phyloP scores from a whole-genome alignment of 2,329 filamentous ascomycete genomes.

The Dothideomycetes sp. region DNA sequence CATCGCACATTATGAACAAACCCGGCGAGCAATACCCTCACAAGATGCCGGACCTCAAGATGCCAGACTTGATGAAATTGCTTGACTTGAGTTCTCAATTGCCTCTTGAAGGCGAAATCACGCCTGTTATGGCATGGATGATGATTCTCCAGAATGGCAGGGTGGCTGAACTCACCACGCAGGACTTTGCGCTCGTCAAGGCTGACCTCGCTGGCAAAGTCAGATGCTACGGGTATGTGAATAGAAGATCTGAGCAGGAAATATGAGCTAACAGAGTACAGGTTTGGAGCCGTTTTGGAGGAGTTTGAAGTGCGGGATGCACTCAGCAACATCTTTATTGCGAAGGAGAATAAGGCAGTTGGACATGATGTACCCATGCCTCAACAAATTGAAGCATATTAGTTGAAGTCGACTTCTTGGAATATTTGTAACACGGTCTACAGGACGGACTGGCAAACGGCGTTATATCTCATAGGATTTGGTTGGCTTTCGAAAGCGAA shows the following conservation, averaged over 20 bases:
- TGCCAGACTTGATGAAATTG: slow-evolving; percentile 68
- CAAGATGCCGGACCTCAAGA: slow-evolving; percentile 71
- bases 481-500: too few species aligned
- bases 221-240: slow-evolving; percentile 78
- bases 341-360: slow-evolving; percentile 34
- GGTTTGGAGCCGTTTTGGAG: slow-evolving; percentile 60
- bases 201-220: slow-evolving; percentile 71
- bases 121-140: slow-evolving; percentile 90
- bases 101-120: slow-evolving; percentile 73
- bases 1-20: slow-evolving; percentile 48
- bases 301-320: slow-evolving; percentile 71
- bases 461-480: too few species aligned
- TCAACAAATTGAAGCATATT: slow-evolving; percentile 14
- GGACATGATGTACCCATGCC: slow-evolving; percentile 6
- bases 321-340: slow-evolving; percentile 59
- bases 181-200: slow-evolving; percentile 64
- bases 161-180: slow-evolving; percentile 53
- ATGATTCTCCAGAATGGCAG: slow-evolving; percentile 66
- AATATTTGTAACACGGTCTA: too few species aligned
- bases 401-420: too few species aligned
- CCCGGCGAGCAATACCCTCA: slow-evolving; percentile 51
- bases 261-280: slow-evolving; percentile 21
- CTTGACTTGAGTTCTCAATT: slow-evolving; percentile 76
- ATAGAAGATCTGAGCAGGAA: neutral
- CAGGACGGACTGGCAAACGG: too few species aligned